Evolutionary conservation across 2,329 filamentous ascomycete genomes (phyloP).

Genomic region (Albifimbria verrucaria): DNA sequence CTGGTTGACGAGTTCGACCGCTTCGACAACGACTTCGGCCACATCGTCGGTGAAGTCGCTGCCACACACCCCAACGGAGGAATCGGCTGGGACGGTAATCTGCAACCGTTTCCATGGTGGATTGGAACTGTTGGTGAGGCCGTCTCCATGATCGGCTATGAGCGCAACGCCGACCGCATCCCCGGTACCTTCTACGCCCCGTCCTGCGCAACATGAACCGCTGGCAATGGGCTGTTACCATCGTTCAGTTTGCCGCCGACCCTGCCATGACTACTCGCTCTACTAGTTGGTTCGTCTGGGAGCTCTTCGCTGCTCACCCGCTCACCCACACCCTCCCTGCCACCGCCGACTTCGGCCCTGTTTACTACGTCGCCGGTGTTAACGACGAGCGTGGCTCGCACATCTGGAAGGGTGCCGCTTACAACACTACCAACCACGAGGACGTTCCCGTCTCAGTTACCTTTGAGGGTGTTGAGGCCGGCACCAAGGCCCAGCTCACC

Average conservation of each 20-base stretch:
- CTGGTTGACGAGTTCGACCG: slow-evolving; percentile 47
- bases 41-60: slow-evolving; percentile 49
- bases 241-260: slow-evolving; percentile 46
- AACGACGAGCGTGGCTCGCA: slow-evolving; percentile 36
- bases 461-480: slow-evolving; percentile 40
- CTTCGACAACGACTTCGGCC: slow-evolving; percentile 47
- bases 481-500: slow-evolving; percentile 39
- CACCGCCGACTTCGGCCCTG: slow-evolving; percentile 37
- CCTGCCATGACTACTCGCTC: slow-evolving; percentile 45
- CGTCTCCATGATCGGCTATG: slow-evolving; percentile 61
- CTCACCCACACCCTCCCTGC: slow-evolving; percentile 45
- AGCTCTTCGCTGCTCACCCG: slow-evolving; percentile 43
- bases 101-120: slow-evolving; percentile 51
- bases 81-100: slow-evolving; percentile 40
- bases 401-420: slow-evolving; percentile 50
- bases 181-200: slow-evolving; percentile 49
- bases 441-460: slow-evolving; percentile 41
- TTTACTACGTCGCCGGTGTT: slow-evolving; percentile 48
- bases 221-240: slow-evolving; percentile 51
- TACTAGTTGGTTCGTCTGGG: slow-evolving; percentile 48
- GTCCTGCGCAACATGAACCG: slow-evolving; percentile 47
- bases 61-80: slow-evolving; percentile 50
- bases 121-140: slow-evolving; percentile 61
- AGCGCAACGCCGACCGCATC: slow-evolving; percentile 61
- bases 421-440: slow-evolving; percentile 45